Evolutionary conservation across 768 basidiomycete species (phyloP).

Genomic region (Heimioporus sp.): DNA sequence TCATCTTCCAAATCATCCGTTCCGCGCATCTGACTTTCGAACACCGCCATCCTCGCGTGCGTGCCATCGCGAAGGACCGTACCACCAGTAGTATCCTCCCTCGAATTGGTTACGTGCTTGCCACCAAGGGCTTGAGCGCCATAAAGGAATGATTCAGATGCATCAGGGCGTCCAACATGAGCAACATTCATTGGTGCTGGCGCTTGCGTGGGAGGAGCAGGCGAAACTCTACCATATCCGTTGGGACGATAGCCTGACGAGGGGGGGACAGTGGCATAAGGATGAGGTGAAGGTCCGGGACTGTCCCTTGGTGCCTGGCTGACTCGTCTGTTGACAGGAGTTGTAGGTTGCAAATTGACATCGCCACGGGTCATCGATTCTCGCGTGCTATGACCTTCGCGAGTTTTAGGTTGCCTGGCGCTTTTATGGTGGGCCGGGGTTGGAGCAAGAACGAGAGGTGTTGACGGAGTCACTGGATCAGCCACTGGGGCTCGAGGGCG

Average conservation of each 20-base stretch:
- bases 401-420: slow-evolving; percentile 45
- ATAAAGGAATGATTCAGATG: slow-evolving; percentile 70
- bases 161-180: slow-evolving; percentile 47
- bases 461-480: slow-evolving; percentile 52
- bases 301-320: slow-evolving; percentile 61
- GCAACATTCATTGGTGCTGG: slow-evolving; percentile 37
- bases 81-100: slow-evolving; percentile 52
- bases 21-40: slow-evolving; percentile 64
- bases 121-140: slow-evolving; percentile 45
- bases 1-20: slow-evolving; percentile 64
- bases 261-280: slow-evolving; percentile 67
- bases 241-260: slow-evolving; percentile 53
- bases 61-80: slow-evolving; percentile 31
- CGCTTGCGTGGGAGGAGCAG: slow-evolving; percentile 36
- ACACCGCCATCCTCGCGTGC: slow-evolving; percentile 56
- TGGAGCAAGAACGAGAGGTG: slow-evolving; percentile 64
- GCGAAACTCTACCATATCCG: slow-evolving; percentile 58
- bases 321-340: slow-evolving; percentile 61
- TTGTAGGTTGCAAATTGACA: slow-evolving; percentile 62
- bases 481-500: slow-evolving; percentile 46
- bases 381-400: slow-evolving; percentile 47
- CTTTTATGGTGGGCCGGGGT: slow-evolving; percentile 65
- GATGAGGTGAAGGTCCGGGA: slow-evolving; percentile 57
- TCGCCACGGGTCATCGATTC: slow-evolving; percentile 47
- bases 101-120: slow-evolving; percentile 50